A percentile compares a stretch with the other conserved stretches of the same genome.
These are phyloP conservation scores for Phytophthora macrochlamydospora DNA, from an alignment of 352 stramenopile species.

Conservation along the genomic window DNA sequence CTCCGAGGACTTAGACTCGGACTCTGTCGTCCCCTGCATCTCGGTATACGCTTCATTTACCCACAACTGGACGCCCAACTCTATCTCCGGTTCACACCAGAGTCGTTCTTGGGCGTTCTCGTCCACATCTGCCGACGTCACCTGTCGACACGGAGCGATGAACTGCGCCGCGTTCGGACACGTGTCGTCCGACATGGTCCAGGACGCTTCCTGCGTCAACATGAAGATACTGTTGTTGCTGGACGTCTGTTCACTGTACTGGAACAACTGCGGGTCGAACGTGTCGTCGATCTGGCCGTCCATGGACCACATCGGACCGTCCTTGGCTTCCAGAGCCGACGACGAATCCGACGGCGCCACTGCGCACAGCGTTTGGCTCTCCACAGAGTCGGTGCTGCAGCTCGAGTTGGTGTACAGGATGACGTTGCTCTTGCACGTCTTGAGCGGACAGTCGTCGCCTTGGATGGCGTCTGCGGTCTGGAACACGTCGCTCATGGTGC, in stretches of 20 bases:
- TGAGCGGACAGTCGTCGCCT: constrained; percentile 16
- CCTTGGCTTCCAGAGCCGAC: constrained; percentile 4
- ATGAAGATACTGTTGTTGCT: constrained; percentile 25
- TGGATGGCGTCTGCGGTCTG: constrained; percentile 18
- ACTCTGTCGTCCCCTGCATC: neutral
- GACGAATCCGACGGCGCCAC: constrained; percentile 7
- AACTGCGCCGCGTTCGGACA: constrained; percentile 36
- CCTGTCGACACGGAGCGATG: constrained; percentile 32
- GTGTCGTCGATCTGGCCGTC: constrained; percentile 36
- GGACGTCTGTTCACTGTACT: constrained; percentile 1
- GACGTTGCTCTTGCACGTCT: constrained; percentile 39
- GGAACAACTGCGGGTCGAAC: constrained; percentile 43
- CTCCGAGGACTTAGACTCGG: constrained; percentile 12
- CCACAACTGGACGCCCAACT: constrained; percentile 34
- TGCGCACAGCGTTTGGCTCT: constrained; percentile 25
- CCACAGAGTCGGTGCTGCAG: constrained; percentile 23
- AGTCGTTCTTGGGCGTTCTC: constrained; percentile 18
- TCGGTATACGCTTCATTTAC: constrained; percentile 13
- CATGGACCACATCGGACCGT: constrained; percentile 34
- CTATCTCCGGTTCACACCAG: constrained; percentile 42
- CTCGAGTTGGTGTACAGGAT: constrained; percentile 27
- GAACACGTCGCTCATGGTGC: constrained; percentile 52
- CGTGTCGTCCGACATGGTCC: constrained; percentile 22
- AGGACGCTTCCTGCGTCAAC: constrained; percentile 31
- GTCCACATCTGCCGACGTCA: constrained; percentile 11